phyloP scores from a whole-genome alignment of 768 basidiomycete species.

The Tubosaeta sp. region DNA sequence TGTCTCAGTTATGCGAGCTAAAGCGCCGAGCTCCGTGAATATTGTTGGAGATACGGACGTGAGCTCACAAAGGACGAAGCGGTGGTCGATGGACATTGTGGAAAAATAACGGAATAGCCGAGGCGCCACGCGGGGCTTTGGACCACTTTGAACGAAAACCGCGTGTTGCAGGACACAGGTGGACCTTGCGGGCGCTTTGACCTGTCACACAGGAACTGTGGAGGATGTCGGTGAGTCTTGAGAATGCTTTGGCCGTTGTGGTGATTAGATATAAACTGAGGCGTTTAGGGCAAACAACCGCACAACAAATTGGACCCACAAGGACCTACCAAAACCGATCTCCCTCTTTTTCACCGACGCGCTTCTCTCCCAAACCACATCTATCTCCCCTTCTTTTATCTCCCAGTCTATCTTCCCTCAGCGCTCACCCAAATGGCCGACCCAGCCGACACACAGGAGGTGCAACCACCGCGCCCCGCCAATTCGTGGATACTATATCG shows the following conservation, averaged over 20 bases:
- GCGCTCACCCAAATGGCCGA: slow-evolving; percentile 20
- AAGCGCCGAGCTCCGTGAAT: background rate
- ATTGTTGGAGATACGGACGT: background rate
- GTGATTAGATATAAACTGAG: slow-evolving; percentile 9
- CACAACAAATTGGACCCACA: slow-evolving; percentile 35
- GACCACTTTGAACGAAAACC: background rate
- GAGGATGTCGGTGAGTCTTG: background rate
- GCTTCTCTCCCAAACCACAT: slow-evolving; percentile 20
- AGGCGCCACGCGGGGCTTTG: background rate
- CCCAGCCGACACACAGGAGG: slow-evolving; percentile 13
- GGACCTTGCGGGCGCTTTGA: background rate
- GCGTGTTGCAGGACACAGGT: background rate
- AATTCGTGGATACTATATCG: slow-evolving; percentile 86
- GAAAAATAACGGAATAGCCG: background rate
- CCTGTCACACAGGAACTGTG: background rate
- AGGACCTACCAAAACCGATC: slow-evolving; percentile 32
- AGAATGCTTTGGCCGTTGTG: slow-evolving; percentile 9
- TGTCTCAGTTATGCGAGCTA: background rate
- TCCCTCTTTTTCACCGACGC: slow-evolving; percentile 27
- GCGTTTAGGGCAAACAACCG: slow-evolving; percentile 22
- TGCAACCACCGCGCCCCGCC: slow-evolving; percentile 59
- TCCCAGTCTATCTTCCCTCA: slow-evolving; percentile 1
- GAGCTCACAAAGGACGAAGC: background rate
- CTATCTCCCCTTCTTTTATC: slow-evolving; percentile 12
- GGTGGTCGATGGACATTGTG: background rate